These are phyloP conservation scores for Dryas octopetala DNA, from an alignment of 306 rosid genomes.

Conservation along the genomic window DNA sequence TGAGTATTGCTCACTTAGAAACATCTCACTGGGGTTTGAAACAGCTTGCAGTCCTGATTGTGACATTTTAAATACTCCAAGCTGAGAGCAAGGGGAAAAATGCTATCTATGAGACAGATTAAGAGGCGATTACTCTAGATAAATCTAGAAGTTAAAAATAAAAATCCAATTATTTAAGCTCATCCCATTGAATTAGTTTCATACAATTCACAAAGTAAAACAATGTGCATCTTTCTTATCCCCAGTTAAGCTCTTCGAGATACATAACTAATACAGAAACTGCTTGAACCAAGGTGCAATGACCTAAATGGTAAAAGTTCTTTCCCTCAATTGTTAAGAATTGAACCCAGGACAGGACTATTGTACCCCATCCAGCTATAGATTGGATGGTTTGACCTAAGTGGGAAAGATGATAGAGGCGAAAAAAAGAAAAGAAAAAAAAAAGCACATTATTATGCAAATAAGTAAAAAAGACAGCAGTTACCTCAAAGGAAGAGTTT, in stretches of 20 bases:
- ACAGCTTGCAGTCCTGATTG: slow-evolving; percentile 68
- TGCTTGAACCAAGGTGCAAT: neutral
- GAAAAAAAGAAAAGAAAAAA: neutral
- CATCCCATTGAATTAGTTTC: slow-evolving; percentile 1
- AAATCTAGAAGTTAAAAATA: neutral
- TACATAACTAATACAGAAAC: neutral
- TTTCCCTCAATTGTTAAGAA: neutral
- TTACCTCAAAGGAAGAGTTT: neutral
- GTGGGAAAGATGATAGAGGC: neutral
- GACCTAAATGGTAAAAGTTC: neutral
- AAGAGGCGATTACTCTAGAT: neutral
- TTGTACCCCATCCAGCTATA: neutral
- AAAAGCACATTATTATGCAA: neutral
- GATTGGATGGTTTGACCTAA: neutral
- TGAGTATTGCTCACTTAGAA: slow-evolving; percentile 61
- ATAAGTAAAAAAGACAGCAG: no score
- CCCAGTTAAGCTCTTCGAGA: neutral
- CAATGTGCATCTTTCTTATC: neutral
- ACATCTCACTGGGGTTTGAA: slow-evolving; percentile 75
- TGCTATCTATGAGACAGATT: slow-evolving; percentile 8
- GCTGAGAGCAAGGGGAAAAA: slow-evolving; percentile 46
- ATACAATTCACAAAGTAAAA: neutral
- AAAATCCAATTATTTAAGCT: neutral
- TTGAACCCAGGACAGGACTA: neutral
- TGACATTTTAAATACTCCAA: slow-evolving; percentile 93